phyloP scores from a whole-genome alignment of 2,329 filamentous ascomycete genomes.

The Apiospora kogelbergensis region DNA sequence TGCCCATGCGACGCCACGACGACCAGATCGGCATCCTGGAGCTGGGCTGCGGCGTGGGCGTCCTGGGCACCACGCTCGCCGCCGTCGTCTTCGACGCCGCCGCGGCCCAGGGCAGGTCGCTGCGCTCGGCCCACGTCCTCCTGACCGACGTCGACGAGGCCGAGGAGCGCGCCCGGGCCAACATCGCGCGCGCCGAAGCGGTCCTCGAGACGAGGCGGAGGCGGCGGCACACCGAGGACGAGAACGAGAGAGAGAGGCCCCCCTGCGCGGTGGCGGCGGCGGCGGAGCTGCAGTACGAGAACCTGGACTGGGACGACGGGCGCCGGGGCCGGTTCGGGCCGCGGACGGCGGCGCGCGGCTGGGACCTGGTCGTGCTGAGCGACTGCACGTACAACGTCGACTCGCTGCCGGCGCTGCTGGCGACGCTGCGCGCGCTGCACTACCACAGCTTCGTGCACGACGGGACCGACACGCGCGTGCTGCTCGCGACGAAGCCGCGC shows the following conservation, averaged over 20 bases:
- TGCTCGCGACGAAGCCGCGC: slow-evolving; percentile 56
- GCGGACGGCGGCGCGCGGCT: slow-evolving; percentile 37
- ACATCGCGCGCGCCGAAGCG: slow-evolving; percentile 37
- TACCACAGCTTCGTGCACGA: slow-evolving; percentile 27
- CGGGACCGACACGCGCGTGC: slow-evolving; percentile 38
- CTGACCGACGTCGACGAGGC: slow-evolving; percentile 59
- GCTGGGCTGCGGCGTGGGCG: slow-evolving; percentile 57
- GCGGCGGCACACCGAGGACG: not conserved
- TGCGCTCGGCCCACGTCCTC: slow-evolving; percentile 34
- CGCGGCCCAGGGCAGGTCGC: slow-evolving; percentile 15
- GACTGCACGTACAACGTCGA: slow-evolving; percentile 64
- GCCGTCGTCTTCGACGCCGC: slow-evolving; percentile 29
- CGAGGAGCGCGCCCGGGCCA: slow-evolving; percentile 46
- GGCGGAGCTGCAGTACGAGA: slow-evolving; percentile 49
- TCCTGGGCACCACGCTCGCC: slow-evolving; percentile 51
- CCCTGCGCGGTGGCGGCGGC: too few relatives aligned
- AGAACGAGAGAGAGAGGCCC: not conserved
- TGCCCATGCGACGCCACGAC: slow-evolving; percentile 18
- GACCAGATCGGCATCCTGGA: slow-evolving; percentile 48
- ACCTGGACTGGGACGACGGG: slow-evolving; percentile 58
- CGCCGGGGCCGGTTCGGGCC: slow-evolving; percentile 43
- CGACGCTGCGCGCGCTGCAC: slow-evolving; percentile 52
- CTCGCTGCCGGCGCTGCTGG: slow-evolving; percentile 52
- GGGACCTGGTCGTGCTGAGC: slow-evolving; percentile 56
- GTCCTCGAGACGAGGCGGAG: not conserved